Evolutionary conservation across 805 yeast species (phyloP).

Genomic region (Saccharomycopsis schoenii): DNA sequence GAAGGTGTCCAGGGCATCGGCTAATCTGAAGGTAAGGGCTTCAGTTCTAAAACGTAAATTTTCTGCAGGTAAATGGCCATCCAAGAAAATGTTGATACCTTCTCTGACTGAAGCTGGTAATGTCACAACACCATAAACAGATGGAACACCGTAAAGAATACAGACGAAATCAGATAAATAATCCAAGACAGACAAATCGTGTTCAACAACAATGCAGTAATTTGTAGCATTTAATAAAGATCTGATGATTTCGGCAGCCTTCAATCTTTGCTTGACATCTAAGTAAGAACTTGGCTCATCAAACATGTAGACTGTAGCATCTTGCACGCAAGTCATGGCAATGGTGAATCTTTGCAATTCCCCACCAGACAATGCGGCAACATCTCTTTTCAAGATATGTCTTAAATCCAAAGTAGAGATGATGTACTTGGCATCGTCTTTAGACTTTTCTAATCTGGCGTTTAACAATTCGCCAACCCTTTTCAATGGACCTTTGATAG

Average conservation of each 20-base stretch:
- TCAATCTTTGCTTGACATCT: slow-evolving; percentile 97
- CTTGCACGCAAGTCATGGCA: slow-evolving; percentile 93
- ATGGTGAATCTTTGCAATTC: slow-evolving; percentile 97
- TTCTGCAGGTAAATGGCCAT: slow-evolving; percentile 96
- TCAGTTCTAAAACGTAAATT: slow-evolving; percentile 95
- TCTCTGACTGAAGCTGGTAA: slow-evolving; percentile 95
- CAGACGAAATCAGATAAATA: slow-evolving; percentile 94
- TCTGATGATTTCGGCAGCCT: slow-evolving; percentile 93
- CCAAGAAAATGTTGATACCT: slow-evolving; percentile 97
- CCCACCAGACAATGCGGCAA: slow-evolving; percentile 90
- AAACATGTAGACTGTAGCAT: slow-evolving; percentile 95
- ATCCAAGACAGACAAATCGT: slow-evolving; percentile 95
- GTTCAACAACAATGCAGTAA: slow-evolving; percentile 96
- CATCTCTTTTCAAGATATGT: slow-evolving; percentile 76
- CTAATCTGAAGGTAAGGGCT: slow-evolving; percentile 84
- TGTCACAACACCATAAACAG: slow-evolving; percentile 97
- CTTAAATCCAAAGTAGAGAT: slow-evolving; percentile 64
- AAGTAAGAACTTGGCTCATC: slow-evolving; percentile 98
- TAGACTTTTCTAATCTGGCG: slow-evolving; percentile 60
- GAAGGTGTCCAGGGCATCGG: slow-evolving; percentile 77
- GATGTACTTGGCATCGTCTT: slow-evolving; percentile 53
- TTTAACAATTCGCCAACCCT: slow-evolving; percentile 79
- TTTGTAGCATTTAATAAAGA: slow-evolving; percentile 64
- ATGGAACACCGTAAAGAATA: slow-evolving; percentile 95
- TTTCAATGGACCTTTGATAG: slow-evolving; percentile 80